Percentiles rank a stretch among this genome's conserved stretches.
phyloP scores from a whole-genome alignment of 176 grass and related monocot genomes.

The Hordeum vulgare region DNA sequence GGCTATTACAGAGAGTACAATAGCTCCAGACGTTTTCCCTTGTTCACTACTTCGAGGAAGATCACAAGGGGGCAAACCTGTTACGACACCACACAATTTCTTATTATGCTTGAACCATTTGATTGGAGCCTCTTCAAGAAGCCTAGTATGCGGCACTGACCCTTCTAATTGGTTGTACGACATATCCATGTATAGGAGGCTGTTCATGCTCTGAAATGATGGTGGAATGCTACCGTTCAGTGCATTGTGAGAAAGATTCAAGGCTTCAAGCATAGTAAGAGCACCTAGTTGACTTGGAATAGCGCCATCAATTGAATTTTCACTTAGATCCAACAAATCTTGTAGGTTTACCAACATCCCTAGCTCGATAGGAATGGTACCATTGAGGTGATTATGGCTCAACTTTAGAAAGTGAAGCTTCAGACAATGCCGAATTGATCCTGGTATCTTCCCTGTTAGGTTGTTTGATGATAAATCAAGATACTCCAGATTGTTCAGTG shows the following conservation, averaged over 20 bases:
- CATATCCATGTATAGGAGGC: background rate
- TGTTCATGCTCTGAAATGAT: background rate
- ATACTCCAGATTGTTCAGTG: background rate
- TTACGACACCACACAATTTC: background rate
- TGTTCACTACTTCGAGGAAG: too few species aligned
- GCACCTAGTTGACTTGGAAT: background rate
- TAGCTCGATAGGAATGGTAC: background rate
- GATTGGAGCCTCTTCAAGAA: background rate
- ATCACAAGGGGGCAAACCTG: background rate
- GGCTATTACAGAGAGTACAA: background rate
- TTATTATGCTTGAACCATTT: background rate
- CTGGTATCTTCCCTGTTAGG: background rate
- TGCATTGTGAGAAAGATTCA: background rate
- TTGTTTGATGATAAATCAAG: background rate
- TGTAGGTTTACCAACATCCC: background rate
- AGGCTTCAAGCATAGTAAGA: background rate
- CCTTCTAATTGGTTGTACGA: background rate
- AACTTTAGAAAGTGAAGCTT: background rate
- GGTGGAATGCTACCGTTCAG: background rate
- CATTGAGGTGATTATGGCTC: background rate
- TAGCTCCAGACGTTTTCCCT: background rate
- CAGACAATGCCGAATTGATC: background rate
- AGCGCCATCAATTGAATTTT: background rate
- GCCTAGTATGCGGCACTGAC: background rate
- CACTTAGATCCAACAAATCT: background rate